Evolutionary conservation across 192 early-diverging fungal genomes (phyloP).

Genomic region (Piromyces sp.): DNA sequence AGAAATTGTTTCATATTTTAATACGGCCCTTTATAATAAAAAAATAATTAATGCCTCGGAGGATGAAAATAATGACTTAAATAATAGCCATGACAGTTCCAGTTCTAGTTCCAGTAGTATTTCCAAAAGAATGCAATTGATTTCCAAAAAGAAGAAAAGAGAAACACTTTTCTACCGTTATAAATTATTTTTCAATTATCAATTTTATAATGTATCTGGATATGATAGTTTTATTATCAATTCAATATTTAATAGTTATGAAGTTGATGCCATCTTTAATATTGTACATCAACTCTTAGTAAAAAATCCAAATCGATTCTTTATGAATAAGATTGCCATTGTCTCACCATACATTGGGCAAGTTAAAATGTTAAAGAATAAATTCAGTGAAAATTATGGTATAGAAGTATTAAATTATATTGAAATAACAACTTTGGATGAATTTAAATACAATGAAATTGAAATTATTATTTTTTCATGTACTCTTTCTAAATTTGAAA

Average conservation of each 20-base stretch:
- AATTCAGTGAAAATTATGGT: not conserved
- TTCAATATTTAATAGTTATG: not conserved
- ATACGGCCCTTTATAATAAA: not conserved
- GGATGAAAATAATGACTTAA: too few species aligned
- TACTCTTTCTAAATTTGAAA: not conserved
- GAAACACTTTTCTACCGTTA: not conserved
- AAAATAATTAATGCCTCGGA: not conserved
- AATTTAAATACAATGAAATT: not conserved
- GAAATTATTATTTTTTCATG: not conserved
- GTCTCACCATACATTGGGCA: not conserved
- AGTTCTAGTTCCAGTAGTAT: too few species aligned
- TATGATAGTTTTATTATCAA: not conserved
- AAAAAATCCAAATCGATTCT: not conserved
- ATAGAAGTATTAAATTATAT: not conserved
- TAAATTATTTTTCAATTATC: not conserved
- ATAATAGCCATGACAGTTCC: too few species aligned
- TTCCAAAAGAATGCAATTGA: too few species aligned
- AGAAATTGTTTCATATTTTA: not conserved
- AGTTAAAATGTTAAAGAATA: not conserved
- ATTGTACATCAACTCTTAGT: not conserved
- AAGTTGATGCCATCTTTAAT: not conserved
- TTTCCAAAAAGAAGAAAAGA: too few species aligned
- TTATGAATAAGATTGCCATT: not conserved
- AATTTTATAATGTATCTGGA: not conserved
- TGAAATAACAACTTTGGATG: not conserved